These are phyloP conservation scores for Fusarium cicatricum DNA, from an alignment of 2,329 filamentous ascomycete genomes.

Conservation along the genomic window DNA sequence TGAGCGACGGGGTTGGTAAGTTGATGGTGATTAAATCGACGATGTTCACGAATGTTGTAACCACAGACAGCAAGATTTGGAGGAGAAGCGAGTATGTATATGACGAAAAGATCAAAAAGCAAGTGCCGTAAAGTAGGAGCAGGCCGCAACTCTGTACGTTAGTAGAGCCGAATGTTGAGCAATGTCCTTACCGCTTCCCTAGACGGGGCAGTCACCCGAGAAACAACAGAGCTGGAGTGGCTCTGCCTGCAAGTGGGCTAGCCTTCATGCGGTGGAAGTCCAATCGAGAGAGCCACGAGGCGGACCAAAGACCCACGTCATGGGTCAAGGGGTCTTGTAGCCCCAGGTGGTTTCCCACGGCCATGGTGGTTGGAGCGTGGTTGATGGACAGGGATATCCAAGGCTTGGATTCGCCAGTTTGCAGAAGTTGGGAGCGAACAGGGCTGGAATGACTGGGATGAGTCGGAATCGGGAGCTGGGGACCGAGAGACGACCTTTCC, in stretches of 20 bases:
- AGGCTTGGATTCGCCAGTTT: slow-evolving; percentile 20
- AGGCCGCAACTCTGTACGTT: slow-evolving; percentile 23
- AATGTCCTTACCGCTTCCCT: slow-evolving; percentile 40
- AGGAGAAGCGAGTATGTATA: slow-evolving; percentile 15
- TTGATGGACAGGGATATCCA: slow-evolving; percentile 21
- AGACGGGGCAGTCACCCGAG: slow-evolving; percentile 16
- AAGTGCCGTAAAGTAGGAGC: slow-evolving; percentile 20
- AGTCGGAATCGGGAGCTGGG: background rate
- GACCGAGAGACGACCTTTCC: slow-evolving; percentile 6
- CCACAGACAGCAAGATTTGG: background rate
- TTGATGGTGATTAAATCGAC: slow-evolving; percentile 21
- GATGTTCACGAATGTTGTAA: slow-evolving; percentile 10
- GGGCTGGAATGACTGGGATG: slow-evolving; percentile 6
- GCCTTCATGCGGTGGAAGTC: slow-evolving; percentile 26
- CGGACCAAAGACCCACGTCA: slow-evolving; percentile 40
- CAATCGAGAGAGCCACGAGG: slow-evolving; percentile 34
- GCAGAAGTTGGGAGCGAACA: slow-evolving; percentile 18
- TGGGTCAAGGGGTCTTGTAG: slow-evolving; percentile 23
- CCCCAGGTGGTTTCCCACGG: slow-evolving; percentile 4
- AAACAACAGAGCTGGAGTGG: slow-evolving; percentile 21
- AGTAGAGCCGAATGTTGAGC: slow-evolving; percentile 27
- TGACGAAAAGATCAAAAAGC: slow-evolving; percentile 27
- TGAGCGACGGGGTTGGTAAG: slow-evolving; percentile 10
- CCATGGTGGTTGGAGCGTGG: slow-evolving; percentile 13
- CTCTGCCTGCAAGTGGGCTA: slow-evolving; percentile 35